Evolutionary conservation across 768 basidiomycete genomes (phyloP), one percentile per base, ranked within the genome.

Genomic region (Amanita rimosa): DNA sequence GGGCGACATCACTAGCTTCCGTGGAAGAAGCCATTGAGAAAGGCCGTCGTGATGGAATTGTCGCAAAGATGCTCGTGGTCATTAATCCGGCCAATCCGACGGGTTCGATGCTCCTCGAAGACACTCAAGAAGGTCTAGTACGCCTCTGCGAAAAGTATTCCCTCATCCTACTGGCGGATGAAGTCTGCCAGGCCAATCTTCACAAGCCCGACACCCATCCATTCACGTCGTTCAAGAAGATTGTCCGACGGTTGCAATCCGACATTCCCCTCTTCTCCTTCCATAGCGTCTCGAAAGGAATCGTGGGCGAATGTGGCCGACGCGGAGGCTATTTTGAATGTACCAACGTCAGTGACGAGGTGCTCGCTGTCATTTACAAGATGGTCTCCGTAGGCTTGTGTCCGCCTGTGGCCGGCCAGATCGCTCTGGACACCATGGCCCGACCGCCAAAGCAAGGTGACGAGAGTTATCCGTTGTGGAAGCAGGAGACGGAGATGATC

Each of bases 31-130:
- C 86, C 3, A 69, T 98, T 52, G 68, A 75, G 10, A 75, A 81
- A 33, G 87, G 87, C 1, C 66, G 72, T 24, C 66, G 68, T 50
- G 74, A 81, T 14, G 83, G 83, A 54, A 69, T 76, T 22, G 64
- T 67, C 4, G 74, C 90, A 43, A 91, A 85, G 57, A 92, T 85
- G 6, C 77, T 99, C 50, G 95, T 97, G 53, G 78, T 99, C 58
- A 98, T 99, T 73, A 99, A 99, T 70, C 95, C 95, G 0, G 96
- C 96, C 17, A 99, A 98, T 68, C 95, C 96, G 16, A 98, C 96
- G 0, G 96, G 95, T 37, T 78, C 84, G 4, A 74, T 95, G 44
- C 76, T 99, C 9, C 76, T 81, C 54, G 71, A 78, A 50, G 54
- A 64, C 24, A 87, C 85, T 17, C 87, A 92, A 73, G 68, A 73